Conservation (phyloP, 2,329 filamentous ascomycete species). For the Allantophomopsis lycopodina region DNA sequence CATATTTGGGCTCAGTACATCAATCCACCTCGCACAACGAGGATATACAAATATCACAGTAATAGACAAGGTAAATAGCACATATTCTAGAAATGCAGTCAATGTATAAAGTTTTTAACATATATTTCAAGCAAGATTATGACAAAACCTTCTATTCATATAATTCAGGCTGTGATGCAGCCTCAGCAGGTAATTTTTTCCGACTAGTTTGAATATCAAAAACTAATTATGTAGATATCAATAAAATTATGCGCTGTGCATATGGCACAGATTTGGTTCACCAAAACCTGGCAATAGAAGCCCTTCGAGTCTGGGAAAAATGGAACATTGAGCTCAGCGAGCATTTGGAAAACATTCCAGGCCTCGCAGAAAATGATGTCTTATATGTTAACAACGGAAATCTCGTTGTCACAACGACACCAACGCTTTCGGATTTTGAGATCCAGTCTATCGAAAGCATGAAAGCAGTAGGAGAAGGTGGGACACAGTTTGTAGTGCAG, state of each 20-base stretch:
- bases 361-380: constrained; percentile 1
- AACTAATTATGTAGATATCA: constrained; percentile 17
- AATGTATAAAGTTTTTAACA: too few relatives aligned
- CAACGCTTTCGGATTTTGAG: constrained; percentile 1
- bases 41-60: constrained; percentile 31
- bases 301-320: constrained; percentile 1
- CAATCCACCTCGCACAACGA: constrained; percentile 23
- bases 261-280: constrained; percentile 22
- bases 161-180: constrained; percentile 25
- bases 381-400: constrained; percentile 3
- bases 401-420: background rate
- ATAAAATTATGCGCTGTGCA: constrained; percentile 28
- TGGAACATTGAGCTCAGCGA: constrained; percentile 4
- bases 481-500: constrained; percentile 1
- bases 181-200: constrained; percentile 18
- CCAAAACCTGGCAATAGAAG: constrained; percentile 7
- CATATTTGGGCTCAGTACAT: background rate
- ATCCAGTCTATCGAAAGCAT: background rate
- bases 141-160: constrained; percentile 25
- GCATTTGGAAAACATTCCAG: background rate
- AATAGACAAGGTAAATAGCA: constrained; percentile 21
- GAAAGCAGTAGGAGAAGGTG: constrained; percentile 1
- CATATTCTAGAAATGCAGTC: too few relatives aligned
- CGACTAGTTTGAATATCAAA: too few relatives aligned
- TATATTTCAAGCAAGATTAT: constrained; percentile 20